A percentile compares a stretch with the other conserved stretches of the same genome.
Conservation (phyloP, 1,284 basidiomycete genomes). For the Ustilago bromivora region DNA sequence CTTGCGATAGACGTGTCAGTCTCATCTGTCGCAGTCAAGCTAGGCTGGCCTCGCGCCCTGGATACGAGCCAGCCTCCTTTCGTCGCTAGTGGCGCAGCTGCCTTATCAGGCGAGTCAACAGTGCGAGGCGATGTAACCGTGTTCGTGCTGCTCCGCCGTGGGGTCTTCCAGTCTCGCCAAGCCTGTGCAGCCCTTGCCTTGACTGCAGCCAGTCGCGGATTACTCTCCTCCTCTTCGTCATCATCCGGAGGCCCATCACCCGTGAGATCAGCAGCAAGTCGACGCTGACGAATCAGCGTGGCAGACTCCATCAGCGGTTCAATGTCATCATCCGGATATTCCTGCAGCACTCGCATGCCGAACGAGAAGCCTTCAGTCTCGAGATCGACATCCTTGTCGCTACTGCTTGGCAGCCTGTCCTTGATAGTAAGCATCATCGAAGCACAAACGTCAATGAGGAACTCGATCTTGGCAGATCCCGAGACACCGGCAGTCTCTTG, state of each 20-base stretch:
- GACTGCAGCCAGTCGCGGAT: constrained; percentile 22
- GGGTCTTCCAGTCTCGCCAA: constrained; percentile 42
- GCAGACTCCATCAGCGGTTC: constrained; percentile 60
- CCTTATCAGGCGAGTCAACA: background rate
- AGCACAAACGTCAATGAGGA: constrained; percentile 65
- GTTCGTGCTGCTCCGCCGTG: constrained; percentile 1
- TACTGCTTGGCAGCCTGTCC: constrained; percentile 23
- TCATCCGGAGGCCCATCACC: constrained; percentile 60
- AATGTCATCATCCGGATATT: constrained; percentile 61
- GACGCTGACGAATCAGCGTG: constrained; percentile 49
- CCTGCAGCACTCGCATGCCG: constrained; percentile 58
- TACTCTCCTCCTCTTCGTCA: constrained; percentile 33
- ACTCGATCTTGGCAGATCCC: constrained; percentile 60
- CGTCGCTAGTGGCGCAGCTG: constrained; percentile 12
- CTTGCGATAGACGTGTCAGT: constrained; percentile 32
- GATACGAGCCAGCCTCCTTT: constrained; percentile 49
- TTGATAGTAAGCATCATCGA: constrained; percentile 60
- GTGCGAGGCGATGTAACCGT: background rate
- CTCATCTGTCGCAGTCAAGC: constrained; percentile 15
- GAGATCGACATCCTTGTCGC: constrained; percentile 23
- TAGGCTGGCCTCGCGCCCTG: constrained; percentile 16
- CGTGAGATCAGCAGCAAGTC: constrained; percentile 59
- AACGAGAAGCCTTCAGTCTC: constrained; percentile 56
- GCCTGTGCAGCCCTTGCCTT: constrained; percentile 42
- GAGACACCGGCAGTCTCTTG: constrained; percentile 27